These are phyloP conservation scores for Striga asiatica DNA, from an alignment of 257 asterid genomes.

Conservation along the genomic window DNA sequence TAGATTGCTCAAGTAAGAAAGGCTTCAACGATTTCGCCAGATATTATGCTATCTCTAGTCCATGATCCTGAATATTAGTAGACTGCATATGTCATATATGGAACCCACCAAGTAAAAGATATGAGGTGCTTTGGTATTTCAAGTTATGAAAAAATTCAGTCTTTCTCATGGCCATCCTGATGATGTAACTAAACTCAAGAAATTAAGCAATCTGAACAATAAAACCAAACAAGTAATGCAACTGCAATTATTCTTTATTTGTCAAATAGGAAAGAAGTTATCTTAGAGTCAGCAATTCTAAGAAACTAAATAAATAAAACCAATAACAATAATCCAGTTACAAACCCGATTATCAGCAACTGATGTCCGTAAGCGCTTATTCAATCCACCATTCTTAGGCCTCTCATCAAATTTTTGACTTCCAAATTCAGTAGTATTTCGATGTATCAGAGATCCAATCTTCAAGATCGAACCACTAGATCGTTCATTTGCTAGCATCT, in stretches of 20 bases:
- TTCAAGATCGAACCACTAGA: constrained; percentile 48
- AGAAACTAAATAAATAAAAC: neutral
- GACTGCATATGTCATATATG: neutral
- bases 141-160: neutral
- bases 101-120: neutral
- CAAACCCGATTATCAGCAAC: constrained; percentile 66
- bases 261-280: neutral
- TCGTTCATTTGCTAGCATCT: constrained; percentile 55
- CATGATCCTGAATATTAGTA: neutral
- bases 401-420: constrained; percentile 47
- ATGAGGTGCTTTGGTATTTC: neutral
- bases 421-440: constrained; percentile 35
- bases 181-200: no score
- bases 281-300: neutral
- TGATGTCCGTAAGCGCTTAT: constrained; percentile 61
- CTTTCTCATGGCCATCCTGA: neutral
- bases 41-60: neutral
- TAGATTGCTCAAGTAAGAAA: constrained; percentile 1
- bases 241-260: neutral
- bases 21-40: constrained; percentile 1
- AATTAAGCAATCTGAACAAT: neutral
- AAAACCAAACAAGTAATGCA: neutral
- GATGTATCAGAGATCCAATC: constrained; percentile 45
- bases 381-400: constrained; percentile 43
- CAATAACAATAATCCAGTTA: constrained; percentile 17